These are phyloP conservation scores for Linnemannia schmuckeri DNA, from an alignment of 192 early-diverging fungal genomes.

Conservation along the genomic window DNA sequence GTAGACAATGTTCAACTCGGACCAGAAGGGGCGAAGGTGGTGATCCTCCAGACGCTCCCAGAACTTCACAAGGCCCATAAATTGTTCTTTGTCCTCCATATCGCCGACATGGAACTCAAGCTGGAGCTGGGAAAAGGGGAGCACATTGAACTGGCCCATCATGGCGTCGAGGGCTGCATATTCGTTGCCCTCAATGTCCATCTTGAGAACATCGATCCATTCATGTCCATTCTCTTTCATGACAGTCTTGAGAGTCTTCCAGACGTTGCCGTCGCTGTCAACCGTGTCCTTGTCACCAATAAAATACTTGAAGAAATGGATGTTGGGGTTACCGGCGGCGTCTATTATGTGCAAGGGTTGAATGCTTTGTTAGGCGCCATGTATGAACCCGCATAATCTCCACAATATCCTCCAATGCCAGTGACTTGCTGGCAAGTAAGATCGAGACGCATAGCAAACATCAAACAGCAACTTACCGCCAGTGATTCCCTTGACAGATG, in stretches of 20 bases:
- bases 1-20: slow-evolving; percentile 18
- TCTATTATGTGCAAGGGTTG: neutral
- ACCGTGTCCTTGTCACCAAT: neutral
- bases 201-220: slow-evolving; percentile 31
- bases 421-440: too few species aligned
- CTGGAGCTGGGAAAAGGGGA: slow-evolving; percentile 24
- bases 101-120: slow-evolving; percentile 3
- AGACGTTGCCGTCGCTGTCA: neutral
- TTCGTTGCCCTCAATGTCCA: slow-evolving; percentile 28
- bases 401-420: too few species aligned
- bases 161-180: neutral
- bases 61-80: neutral
- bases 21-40: slow-evolving; percentile 15
- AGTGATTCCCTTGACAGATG: slow-evolving; percentile 1
- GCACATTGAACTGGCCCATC: neutral
- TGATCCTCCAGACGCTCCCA: slow-evolving; percentile 5
- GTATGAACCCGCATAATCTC: too few species aligned
- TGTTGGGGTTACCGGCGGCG: slow-evolving; percentile 3
- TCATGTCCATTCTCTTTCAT: slow-evolving; percentile 19
- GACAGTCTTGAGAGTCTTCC: slow-evolving; percentile 2
- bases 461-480: neutral
- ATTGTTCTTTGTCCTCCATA: too few species aligned
- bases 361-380: too few species aligned
- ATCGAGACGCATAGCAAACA: too few species aligned
- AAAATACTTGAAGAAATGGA: slow-evolving; percentile 20